Evolutionary conservation across 352 stramenopile genomes (phyloP).

Genomic region (Pythium utonaiense): DNA sequence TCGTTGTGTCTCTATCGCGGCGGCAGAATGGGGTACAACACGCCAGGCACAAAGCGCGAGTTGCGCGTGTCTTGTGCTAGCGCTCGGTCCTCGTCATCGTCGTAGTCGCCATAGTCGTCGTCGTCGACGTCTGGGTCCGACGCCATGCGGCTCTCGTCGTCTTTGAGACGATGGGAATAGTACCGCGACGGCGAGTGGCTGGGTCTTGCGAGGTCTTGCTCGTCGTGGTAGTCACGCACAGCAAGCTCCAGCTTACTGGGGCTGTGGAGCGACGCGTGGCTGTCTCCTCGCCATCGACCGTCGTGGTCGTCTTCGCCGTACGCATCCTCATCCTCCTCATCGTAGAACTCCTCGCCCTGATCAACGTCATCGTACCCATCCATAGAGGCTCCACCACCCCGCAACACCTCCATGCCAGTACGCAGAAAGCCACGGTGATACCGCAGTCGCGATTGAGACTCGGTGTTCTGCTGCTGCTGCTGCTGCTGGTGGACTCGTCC

Average conservation of each 20-base stretch:
- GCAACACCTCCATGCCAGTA: conserved; percentile 59
- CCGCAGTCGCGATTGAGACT: conserved; percentile 10
- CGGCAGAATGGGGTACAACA: conserved; percentile 59
- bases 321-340: conserved; percentile 3
- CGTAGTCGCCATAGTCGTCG: conserved; percentile 3
- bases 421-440: conserved; percentile 58
- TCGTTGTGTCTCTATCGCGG: conserved; percentile 21
- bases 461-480: not conserved
- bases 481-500: not conserved
- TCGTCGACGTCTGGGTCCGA: conserved; percentile 6
- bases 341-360: conserved; percentile 14
- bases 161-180: conserved; percentile 28
- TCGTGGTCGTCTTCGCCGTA: not conserved
- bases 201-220: conserved; percentile 8
- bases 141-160: conserved; percentile 28
- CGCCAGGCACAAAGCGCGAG: conserved; percentile 47
- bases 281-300: not conserved
- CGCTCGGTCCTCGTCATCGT: conserved; percentile 13
- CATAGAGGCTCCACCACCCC: conserved; percentile 5
- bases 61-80: conserved; percentile 24
- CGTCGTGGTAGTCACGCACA: conserved; percentile 33
- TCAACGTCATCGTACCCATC: conserved; percentile 19
- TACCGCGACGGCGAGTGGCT: conserved; percentile 15
- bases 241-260: conserved; percentile 33
- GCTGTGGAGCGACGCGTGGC: conserved; percentile 20